Conservation (phyloP, 768 basidiomycete species). For the Boletus edulis region DNA sequence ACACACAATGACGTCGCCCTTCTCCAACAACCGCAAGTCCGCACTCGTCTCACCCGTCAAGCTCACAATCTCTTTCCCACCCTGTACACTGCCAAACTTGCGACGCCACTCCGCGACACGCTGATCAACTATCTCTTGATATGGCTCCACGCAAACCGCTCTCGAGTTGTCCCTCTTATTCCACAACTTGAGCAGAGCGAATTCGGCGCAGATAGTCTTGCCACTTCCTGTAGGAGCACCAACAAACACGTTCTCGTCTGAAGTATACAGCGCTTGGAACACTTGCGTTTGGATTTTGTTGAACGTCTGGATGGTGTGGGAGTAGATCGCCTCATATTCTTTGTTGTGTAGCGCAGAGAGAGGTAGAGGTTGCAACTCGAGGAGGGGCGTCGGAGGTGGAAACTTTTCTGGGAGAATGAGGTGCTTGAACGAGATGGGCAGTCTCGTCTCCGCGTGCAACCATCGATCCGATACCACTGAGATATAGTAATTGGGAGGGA, state of each 20-base stretch:
- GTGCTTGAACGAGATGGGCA: conserved; percentile 97
- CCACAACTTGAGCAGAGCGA: conserved; percentile 94
- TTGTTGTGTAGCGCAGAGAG: conserved; percentile 91
- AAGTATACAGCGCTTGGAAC: conserved; percentile 95
- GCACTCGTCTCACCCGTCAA: conserved; percentile 93
- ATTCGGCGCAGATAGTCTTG: conserved; percentile 97
- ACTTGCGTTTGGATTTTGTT: conserved; percentile 99
- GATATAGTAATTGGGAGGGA: conserved; percentile 98
- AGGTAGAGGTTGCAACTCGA: conserved; percentile 90
- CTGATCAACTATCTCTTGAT: conserved; percentile 95
- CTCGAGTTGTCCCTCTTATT: conserved; percentile 77
- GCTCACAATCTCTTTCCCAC: conserved; percentile 91
- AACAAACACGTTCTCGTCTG: conserved; percentile 95
- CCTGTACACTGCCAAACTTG: conserved; percentile 81
- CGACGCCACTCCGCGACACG: conserved; percentile 85
- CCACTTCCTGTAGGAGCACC: conserved; percentile 97
- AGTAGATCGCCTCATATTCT: conserved; percentile 87
- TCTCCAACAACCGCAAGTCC: conserved; percentile 84
- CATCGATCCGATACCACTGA: conserved; percentile 93
- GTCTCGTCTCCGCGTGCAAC: conserved; percentile 91
- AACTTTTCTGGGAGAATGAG: conserved; percentile 97
- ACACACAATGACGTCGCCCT: conserved; percentile 91
- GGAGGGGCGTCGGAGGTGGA: conserved; percentile 87
- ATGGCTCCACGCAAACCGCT: conserved; percentile 95
- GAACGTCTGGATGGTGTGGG: conserved; percentile 76